phyloP scores from a whole-genome alignment of 805 yeast genomes.

The Wickerhamomyces hampshirensis region DNA sequence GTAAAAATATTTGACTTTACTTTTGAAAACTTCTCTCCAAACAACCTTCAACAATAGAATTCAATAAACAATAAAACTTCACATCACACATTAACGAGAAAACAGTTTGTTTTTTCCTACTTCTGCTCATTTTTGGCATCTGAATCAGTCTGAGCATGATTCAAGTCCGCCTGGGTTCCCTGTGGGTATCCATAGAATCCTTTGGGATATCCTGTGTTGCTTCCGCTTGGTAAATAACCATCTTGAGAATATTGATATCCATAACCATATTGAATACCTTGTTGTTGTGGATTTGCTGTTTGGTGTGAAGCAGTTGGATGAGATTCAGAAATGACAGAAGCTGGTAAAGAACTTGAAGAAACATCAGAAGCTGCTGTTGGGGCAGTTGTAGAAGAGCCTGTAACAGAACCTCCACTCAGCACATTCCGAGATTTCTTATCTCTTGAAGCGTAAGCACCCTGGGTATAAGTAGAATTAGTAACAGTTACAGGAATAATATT shows the following conservation, averaged over 20 bases:
- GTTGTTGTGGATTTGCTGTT: slow-evolving; percentile 6
- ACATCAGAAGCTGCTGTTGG: background rate
- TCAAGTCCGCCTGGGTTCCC: slow-evolving; percentile 1
- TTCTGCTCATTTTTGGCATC: background rate
- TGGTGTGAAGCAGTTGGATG: slow-evolving; percentile 2
- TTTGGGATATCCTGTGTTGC: slow-evolving; percentile 6
- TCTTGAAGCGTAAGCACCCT: slow-evolving; percentile 18
- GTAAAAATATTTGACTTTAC: too few species aligned
- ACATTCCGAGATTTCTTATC: slow-evolving; percentile 8
- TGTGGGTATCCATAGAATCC: slow-evolving; percentile 7
- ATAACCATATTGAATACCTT: slow-evolving; percentile 10
- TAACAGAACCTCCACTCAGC: slow-evolving; percentile 2
- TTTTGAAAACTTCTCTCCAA: too few species aligned
- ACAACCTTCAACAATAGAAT: too few species aligned
- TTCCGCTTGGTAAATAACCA: background rate
- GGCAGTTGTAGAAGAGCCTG: slow-evolving; percentile 1
- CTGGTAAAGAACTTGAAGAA: background rate
- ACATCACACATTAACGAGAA: too few species aligned
- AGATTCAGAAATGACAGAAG: background rate
- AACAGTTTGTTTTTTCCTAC: too few species aligned
- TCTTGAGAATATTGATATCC: slow-evolving; percentile 11
- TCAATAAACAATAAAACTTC: too few species aligned
- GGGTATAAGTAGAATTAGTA: slow-evolving; percentile 20
- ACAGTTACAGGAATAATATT: slow-evolving; percentile 25
- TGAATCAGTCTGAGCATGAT: background rate